Evolutionary conservation across 2,329 filamentous ascomycete genomes (phyloP).

Genomic region (Fusarium lateritium): DNA sequence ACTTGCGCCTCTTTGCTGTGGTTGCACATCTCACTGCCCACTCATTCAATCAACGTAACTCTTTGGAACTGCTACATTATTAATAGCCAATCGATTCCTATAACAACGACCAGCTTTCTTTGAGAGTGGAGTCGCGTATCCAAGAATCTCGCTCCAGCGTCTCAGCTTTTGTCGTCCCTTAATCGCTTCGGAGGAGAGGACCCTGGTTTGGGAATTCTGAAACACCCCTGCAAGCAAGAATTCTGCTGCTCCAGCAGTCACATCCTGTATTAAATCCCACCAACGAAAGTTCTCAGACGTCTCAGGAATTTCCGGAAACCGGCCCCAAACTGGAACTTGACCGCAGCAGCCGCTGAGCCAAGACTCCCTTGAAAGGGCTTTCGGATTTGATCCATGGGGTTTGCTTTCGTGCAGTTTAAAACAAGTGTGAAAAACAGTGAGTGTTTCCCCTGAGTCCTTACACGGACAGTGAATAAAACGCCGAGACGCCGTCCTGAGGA

Average conservation of each 20-base stretch:
- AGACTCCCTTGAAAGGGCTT: constrained; percentile 24
- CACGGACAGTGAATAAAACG: constrained; percentile 33
- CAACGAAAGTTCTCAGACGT: constrained; percentile 36
- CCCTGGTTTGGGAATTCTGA: constrained; percentile 21
- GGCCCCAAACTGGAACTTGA: constrained; percentile 40
- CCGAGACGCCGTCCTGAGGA: constrained; percentile 29
- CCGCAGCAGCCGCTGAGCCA: constrained; percentile 41
- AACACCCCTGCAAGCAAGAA: constrained; percentile 39
- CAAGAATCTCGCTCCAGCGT: constrained; percentile 16
- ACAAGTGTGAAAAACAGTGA: constrained; percentile 13
- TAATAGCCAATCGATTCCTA: constrained; percentile 20
- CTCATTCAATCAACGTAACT: constrained; percentile 1
- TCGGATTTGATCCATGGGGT: constrained; percentile 25
- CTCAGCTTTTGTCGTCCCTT: constrained; percentile 30
- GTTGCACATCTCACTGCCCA: constrained; percentile 25
- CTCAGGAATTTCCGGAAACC: constrained; percentile 36
- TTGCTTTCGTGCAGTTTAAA: constrained; percentile 17
- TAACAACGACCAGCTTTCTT: constrained; percentile 2
- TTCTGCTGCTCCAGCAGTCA: constrained; percentile 34
- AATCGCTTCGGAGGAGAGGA: constrained; percentile 13
- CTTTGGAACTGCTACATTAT: constrained; percentile 8
- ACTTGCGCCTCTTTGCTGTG: constrained; percentile 19
- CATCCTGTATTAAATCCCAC: constrained; percentile 38
- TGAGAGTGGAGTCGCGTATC: constrained; percentile 21
- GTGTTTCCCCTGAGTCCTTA: constrained; percentile 36